These are phyloP conservation scores for Candida pini DNA, from an alignment of 805 yeast species.

Conservation along the genomic window DNA sequence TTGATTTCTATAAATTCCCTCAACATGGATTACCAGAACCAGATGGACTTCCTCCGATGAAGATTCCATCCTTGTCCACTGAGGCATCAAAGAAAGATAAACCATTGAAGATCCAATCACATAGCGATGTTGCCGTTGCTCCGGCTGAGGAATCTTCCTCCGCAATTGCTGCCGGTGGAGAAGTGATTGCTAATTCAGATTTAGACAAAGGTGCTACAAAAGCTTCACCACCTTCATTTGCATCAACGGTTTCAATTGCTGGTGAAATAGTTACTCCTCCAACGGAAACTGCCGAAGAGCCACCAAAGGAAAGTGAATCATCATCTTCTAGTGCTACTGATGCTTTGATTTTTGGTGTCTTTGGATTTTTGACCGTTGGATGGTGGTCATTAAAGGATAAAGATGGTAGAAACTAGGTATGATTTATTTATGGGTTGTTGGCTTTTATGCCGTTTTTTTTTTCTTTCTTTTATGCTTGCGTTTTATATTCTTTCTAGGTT, in stretches of 20 bases:
- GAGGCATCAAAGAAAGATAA: constrained; percentile 21
- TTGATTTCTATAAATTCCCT: constrained; percentile 52
- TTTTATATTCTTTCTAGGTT: too few species aligned
- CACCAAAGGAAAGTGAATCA: too few species aligned
- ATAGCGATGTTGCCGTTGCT: constrained; percentile 5
- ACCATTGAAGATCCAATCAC: not conserved
- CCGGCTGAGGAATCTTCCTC: constrained; percentile 9
- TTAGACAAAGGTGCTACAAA: constrained; percentile 4
- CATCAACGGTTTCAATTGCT: constrained; percentile 1
- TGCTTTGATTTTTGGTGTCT: constrained; percentile 20
- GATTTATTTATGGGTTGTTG: too few species aligned
- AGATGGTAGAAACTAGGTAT: constrained; percentile 14
- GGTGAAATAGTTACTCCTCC: too few species aligned
- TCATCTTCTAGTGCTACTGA: constrained; percentile 15
- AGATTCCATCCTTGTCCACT: constrained; percentile 24
- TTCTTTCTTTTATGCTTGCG: too few species aligned
- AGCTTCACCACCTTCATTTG: constrained; percentile 1
- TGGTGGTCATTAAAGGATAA: constrained; percentile 29
- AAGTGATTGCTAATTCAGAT: constrained; percentile 10
- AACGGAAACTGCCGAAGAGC: not conserved
- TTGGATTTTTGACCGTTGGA: constrained; percentile 22
- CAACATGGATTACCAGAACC: constrained; percentile 21
- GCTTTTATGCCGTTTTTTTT: too few species aligned
- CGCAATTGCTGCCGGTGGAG: constrained; percentile 14
- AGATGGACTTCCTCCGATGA: constrained; percentile 18